Base-by-base conservation (phyloP, 495 filamentous ascomycete species). In the Neurospora sp. region DNA sequence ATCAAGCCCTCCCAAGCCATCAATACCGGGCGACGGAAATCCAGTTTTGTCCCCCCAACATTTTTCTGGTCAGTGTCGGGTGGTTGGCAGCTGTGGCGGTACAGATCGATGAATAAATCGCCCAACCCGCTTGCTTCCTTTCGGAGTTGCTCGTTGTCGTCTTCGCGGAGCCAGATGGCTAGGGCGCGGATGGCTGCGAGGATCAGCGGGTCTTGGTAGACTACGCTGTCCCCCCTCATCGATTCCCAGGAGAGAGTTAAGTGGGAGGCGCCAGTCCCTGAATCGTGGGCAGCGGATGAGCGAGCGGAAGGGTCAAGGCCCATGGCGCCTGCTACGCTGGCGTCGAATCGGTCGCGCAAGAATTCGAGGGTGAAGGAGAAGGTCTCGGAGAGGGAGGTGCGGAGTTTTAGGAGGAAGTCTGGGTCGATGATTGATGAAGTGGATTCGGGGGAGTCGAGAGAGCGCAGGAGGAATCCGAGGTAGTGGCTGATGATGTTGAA, bases 261-360 rank as follows among this genome's bases (percentile, higher is more conserved):
- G 41, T 77, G 83, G 1, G 81, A 78, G 18, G 77, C 81, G 48
- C 75, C 73, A 14, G 74, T 73, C 59, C 72, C 72, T 8, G 75
- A 75, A 18, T 83, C 79, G 22, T 78, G 73, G 4, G 78, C 76
- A 0, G 76, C 76, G 20, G 77, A 73, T 10, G 75, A 69, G 20
- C 83, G 84, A 14, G 84, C 82, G 35, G 85, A 81, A 1, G 84
- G 82, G 72, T 88, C 85, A 46, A 89, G 77, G 12, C 87, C 88
- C 70, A 85, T 80, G 3, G 85, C 87, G 18, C 87, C 88, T 1
- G 86, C 84, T 18, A 85, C 80, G 11, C 84, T 84, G 2, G 85
- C 86, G 74, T 92, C 90, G 85, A 86, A 91, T 20, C 90, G 81
- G 74, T 92, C 90, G 38, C 89, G 86, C 0, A 92, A 82, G 78